Evolutionary conservation across 305 asterid genomes (phyloP).

Genomic region (Lippia alba): DNA sequence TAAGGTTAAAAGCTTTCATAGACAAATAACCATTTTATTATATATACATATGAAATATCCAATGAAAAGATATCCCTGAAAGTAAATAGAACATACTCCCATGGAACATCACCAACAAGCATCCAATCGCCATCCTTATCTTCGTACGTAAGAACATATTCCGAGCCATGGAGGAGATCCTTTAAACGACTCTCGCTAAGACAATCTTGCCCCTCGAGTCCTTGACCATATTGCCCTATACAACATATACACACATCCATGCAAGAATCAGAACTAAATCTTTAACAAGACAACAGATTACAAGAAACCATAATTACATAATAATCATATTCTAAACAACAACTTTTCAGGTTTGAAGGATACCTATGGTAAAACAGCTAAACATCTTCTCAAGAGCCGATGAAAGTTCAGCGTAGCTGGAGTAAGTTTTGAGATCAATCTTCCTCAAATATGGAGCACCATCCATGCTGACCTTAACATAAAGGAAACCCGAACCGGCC

Average conservation of each 20-base stretch:
- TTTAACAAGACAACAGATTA: not conserved
- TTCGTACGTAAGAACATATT: constrained; percentile 76
- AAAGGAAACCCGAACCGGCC: constrained; percentile 56
- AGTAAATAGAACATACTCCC: constrained; percentile 59
- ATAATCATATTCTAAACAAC: not conserved
- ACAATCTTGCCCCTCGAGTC: constrained; percentile 53
- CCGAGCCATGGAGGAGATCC: constrained; percentile 75
- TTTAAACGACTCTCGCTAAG: constrained; percentile 62
- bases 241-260: not conserved
- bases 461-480: constrained; percentile 89
- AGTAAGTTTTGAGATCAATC: constrained; percentile 73
- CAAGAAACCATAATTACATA: not conserved
- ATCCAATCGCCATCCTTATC: constrained; percentile 85
- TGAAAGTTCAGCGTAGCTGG: constrained; percentile 70
- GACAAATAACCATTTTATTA: not conserved
- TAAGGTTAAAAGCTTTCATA: not conserved
- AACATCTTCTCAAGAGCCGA: constrained; percentile 93
- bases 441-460: constrained; percentile 95
- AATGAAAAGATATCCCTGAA: not conserved
- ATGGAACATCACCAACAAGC: constrained; percentile 88
- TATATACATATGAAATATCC: not conserved
- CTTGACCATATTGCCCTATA: constrained; percentile 69
- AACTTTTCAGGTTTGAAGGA: too few species aligned
- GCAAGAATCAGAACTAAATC: constrained; percentile 25
- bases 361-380: constrained; percentile 89